Evolutionary conservation across 2,329 filamentous ascomycete genomes (phyloP), one percentile per base, ranked within the genome.

Genomic region (Xylariales sp.): DNA sequence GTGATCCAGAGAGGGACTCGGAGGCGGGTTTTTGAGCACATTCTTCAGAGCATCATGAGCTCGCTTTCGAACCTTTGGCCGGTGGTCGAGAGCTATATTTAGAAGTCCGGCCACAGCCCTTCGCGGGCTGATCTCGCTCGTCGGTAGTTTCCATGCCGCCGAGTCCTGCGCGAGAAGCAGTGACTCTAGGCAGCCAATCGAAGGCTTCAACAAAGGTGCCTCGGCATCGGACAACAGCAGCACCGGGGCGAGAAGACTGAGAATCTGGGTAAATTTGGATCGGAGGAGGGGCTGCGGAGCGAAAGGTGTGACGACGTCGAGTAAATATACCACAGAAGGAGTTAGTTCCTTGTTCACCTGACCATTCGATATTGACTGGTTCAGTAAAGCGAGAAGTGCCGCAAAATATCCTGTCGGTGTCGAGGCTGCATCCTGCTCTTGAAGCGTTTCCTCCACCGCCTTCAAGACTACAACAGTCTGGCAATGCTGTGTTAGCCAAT

Each of bases 371-470:
- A 86, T 76, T 20, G 88, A 84, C 65, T 94, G 86, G 54, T 81
- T 79, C 3, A 98, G 78, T 3, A 98, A 77, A 27, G 90, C 88
- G 33, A 98, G 76, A 4, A 98, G 80, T n/a, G 93, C 90, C 12
- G 90, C 90, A 60, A 97, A 96, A 68, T 97, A 98, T 46, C 86
- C 88, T 12, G 93, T 96, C 18, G 93, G 78, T 1, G 88, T 90
- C 45, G 84, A 76, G 43, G 88, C 80, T 43, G 86, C 83, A 57
- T 91, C 86, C 63, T 96, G 88, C 56, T 91, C 86, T 61, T 85
- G 83, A 45, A 98, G 80, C 31, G 89, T 96, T 54, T 94, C 86
- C 64, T 98, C 93, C 56, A 98, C 86, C 48, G 91, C 90, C 52
- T 84, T 82, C 50, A 98, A 81, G 47, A 98, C 84, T 54, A 95